These are phyloP conservation scores for Tranzscheliella williamsii DNA, from an alignment of 1,284 basidiomycete species.

Conservation along the genomic window DNA sequence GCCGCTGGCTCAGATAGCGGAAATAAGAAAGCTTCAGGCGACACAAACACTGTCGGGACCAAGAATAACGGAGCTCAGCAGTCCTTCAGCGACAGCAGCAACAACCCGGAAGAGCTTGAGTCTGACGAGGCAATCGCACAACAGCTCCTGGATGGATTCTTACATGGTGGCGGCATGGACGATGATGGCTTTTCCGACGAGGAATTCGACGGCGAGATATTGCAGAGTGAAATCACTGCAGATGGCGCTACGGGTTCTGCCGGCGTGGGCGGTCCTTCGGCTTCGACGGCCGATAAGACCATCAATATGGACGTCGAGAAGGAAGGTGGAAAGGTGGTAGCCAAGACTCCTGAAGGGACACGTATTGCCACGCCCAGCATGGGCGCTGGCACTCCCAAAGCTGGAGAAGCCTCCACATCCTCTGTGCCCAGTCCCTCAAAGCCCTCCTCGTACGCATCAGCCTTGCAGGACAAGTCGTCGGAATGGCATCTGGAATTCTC, in stretches of 20 bases:
- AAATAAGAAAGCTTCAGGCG: background rate
- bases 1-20: no score
- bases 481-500: constrained; percentile 98
- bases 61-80: background rate
- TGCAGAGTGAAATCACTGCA: constrained; percentile 42
- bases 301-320: constrained; percentile 49
- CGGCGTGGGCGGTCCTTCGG: constrained; percentile 2
- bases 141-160: constrained; percentile 42
- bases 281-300: constrained; percentile 42
- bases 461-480: constrained; percentile 83
- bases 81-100: background rate
- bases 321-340: constrained; percentile 73
- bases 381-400: constrained; percentile 24
- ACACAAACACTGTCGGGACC: background rate
- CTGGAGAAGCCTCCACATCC: constrained; percentile 53
- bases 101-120: constrained; percentile 6
- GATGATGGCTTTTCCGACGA: constrained; percentile 48
- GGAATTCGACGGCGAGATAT: constrained; percentile 51
- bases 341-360: constrained; percentile 93
- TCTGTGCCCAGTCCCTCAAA: constrained; percentile 30
- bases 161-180: constrained; percentile 42
- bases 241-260: constrained; percentile 21
- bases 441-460: constrained; percentile 81
- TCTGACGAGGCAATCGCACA: constrained; percentile 45
- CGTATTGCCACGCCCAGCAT: constrained; percentile 82